Evolutionary conservation across 2,329 filamentous ascomycete species (phyloP), one percentile per base, ranked within the genome.

Genomic region (Cercospora sp.): DNA sequence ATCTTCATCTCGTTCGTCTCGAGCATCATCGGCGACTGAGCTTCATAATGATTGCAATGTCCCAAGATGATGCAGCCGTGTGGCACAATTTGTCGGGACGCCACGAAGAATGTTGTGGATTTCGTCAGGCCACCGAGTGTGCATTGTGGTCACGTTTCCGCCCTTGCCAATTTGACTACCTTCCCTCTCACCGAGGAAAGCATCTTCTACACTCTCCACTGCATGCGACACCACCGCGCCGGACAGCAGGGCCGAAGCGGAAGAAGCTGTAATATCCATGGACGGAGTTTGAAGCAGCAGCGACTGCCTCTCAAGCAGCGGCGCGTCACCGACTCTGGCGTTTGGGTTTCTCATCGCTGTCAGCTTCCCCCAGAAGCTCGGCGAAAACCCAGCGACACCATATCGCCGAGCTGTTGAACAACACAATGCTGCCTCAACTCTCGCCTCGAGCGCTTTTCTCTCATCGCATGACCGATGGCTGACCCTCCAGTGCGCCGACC

Each of bases 221-320:
- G 13, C 33, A 2, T 16, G 33, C 33, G 2, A 16, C 13, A 16
- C 13, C 33, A 39, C 13, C 33, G 7, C 13, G 33, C 13, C 33
- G 13, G 33, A 39, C 7, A 39, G 33, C 33, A 39, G 33, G 2
- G 33, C 33, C 0, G 33, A 39, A 0, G 82, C 83, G 6, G 81
- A 81, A 73, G 87, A 87, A 66, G 18, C 45, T 48, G 45, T 10
- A 2, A 4, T 12, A 10, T 48, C 42, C 42, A 20, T 23, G n/a
- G 45, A 20, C 45, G 9, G 9, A 23, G 45, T 48, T 0, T 5
- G 1, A 3, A 20, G 9, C 0, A 2, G 10, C 45, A 23, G 45
- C 18, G 10, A 6, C 18, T 23, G 45, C 23, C 45, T 8, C 45
- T 18, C 45, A 6, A 48, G 45, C 20, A 48, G 2, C 5, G 45